Evolutionary conservation across 2,329 filamentous ascomycete genomes (phyloP).

Genomic region (Alternaria gaisen): DNA sequence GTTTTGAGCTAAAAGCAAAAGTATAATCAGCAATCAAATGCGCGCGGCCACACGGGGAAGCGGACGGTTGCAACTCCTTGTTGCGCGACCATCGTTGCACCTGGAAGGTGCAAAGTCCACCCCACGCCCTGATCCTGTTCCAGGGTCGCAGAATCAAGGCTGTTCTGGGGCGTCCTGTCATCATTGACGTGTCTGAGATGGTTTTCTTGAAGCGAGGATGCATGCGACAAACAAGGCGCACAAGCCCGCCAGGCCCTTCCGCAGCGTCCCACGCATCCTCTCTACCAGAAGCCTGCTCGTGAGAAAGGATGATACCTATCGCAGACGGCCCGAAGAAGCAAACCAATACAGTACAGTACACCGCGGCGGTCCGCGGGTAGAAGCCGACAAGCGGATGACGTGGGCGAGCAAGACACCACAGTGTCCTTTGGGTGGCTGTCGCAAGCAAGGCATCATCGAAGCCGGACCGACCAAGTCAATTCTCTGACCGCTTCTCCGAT

Average conservation of each 20-base stretch:
- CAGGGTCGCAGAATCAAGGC: conserved; percentile 14
- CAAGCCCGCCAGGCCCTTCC: conserved; percentile 10
- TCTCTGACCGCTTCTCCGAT: conserved; percentile 37
- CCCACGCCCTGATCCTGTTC: conserved; percentile 40
- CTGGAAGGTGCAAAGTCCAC: conserved; percentile 36
- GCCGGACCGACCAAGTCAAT: conserved; percentile 22
- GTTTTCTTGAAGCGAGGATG: conserved; percentile 13
- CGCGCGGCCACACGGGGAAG: conserved; percentile 36
- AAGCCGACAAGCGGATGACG: conserved; percentile 18
- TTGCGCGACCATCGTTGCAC: conserved; percentile 40
- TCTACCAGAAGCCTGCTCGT: conserved; percentile 13
- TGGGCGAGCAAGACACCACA: conserved; percentile 19
- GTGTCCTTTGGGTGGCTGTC: conserved; percentile 15
- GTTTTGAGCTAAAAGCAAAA: conserved; percentile 43
- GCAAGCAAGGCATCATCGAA: conserved; percentile 20
- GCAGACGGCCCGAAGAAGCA: conserved; percentile 25
- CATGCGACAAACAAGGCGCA: conserved; percentile 19
- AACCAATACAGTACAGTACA: conserved; percentile 11
- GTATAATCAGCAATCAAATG: conserved; percentile 29
- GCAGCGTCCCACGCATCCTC: conserved; percentile 23
- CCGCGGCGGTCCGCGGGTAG: conserved; percentile 14
- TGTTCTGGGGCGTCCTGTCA: conserved; percentile 32
- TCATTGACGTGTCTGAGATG: conserved; percentile 17
- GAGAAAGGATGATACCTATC: conserved; percentile 11
- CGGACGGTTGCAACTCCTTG: conserved; percentile 46